These are phyloP conservation scores for Claviceps paspali DNA, from an alignment of 2,329 filamentous ascomycete species.

Conservation along the genomic window DNA sequence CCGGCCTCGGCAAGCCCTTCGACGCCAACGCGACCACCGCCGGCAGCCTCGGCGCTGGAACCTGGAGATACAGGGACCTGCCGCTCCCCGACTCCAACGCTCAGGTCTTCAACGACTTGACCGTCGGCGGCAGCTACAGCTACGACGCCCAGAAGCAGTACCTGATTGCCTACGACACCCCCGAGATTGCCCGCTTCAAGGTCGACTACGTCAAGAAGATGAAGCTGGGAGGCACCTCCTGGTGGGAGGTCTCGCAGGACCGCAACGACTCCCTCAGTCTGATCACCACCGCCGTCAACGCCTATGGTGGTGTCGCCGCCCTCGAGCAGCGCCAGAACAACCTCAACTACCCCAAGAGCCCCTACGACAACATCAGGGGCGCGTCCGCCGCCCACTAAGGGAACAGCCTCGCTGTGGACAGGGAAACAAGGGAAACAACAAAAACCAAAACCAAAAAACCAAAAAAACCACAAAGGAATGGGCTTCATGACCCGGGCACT, in stretches of 20 bases:
- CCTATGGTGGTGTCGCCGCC: not conserved
- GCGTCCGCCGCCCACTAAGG: not conserved
- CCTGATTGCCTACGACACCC: slow-evolving; percentile 57
- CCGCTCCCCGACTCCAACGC: slow-evolving; percentile 38
- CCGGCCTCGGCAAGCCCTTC: slow-evolving; percentile 49
- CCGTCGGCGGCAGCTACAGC: slow-evolving; percentile 50
- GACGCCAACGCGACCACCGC: slow-evolving; percentile 42
- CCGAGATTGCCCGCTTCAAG: slow-evolving; percentile 43
- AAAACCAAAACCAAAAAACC: too few species aligned
- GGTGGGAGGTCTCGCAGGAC: slow-evolving; percentile 71
- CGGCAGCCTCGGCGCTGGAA: slow-evolving; percentile 35
- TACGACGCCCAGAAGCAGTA: slow-evolving; percentile 44
- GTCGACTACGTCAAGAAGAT: slow-evolving; percentile 43
- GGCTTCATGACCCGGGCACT: too few species aligned
- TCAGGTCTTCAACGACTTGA: slow-evolving; percentile 37
- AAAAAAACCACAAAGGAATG: too few species aligned
- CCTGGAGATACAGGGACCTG: slow-evolving; percentile 61
- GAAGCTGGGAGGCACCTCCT: slow-evolving; percentile 60
- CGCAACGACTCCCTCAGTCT: slow-evolving; percentile 36
- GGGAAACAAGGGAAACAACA: too few species aligned
- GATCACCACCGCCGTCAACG: slow-evolving; percentile 25
- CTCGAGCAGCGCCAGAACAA: not conserved
- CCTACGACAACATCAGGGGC: slow-evolving; percentile 33
- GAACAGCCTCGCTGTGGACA: too few species aligned
- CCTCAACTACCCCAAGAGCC: slow-evolving; percentile 21